phyloP scores from a whole-genome alignment of 2,329 filamentous ascomycete genomes.

The Alternaria ethzedia region DNA sequence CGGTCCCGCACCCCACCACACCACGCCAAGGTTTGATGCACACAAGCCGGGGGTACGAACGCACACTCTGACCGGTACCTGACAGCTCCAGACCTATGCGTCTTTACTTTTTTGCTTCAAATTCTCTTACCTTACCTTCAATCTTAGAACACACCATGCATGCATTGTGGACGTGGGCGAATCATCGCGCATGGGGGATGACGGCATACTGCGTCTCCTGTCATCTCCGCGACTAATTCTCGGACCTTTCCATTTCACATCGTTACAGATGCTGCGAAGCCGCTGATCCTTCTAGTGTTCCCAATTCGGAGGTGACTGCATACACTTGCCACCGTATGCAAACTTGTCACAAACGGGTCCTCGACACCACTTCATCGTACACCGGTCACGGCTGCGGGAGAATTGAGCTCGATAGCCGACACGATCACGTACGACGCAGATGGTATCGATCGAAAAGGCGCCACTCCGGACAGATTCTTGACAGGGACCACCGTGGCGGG shows the following conservation, averaged over 20 bases:
- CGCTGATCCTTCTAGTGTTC: background rate
- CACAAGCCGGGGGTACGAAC: background rate
- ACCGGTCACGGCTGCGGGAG: background rate
- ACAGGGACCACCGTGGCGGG: slow-evolving; percentile 8
- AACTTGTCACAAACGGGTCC: background rate
- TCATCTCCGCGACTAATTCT: slow-evolving; percentile 3
- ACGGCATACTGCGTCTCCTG: background rate
- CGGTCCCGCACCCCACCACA: background rate
- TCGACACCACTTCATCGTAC: background rate
- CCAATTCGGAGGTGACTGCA: slow-evolving; percentile 5
- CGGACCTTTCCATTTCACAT: background rate
- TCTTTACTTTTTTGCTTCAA: slow-evolving; percentile 1
- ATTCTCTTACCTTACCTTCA: background rate
- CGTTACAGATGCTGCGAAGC: background rate
- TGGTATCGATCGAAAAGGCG: background rate
- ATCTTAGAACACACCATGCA: background rate
- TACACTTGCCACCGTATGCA: background rate
- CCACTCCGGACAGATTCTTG: background rate
- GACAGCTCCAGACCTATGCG: background rate
- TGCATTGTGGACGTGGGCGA: background rate
- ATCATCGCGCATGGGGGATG: background rate
- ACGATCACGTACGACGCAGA: background rate
- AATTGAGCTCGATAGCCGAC: background rate
- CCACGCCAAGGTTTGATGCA: background rate
- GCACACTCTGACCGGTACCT: background rate